phyloP scores from a whole-genome alignment of 2,329 filamentous ascomycete genomes.

The Metarhizium anisopliae region DNA sequence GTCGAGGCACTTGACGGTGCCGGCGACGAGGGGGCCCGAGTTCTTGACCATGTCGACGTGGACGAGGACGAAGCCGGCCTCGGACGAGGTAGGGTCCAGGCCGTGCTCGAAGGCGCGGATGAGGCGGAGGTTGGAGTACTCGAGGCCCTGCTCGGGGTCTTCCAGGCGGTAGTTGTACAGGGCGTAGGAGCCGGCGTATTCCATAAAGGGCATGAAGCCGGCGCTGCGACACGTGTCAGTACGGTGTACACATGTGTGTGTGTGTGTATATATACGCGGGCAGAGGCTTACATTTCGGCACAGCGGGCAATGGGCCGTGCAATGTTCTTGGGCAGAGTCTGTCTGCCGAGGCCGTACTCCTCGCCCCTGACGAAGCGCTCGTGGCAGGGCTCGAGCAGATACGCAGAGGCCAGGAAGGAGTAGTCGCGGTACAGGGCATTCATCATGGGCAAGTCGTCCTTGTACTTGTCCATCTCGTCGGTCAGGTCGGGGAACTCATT shows the following conservation, averaged over 20 bases:
- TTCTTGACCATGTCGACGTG: conserved; percentile 94
- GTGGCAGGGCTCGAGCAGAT: conserved; percentile 87
- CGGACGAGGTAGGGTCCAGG: conserved; percentile 76
- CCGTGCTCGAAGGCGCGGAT: conserved; percentile 89
- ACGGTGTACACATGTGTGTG: too few relatives aligned
- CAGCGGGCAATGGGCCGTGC: conserved; percentile 76
- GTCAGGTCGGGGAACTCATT: conserved; percentile 71
- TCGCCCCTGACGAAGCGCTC: conserved; percentile 61
- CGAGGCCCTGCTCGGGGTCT: conserved; percentile 46
- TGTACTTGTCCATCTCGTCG: conserved; percentile 60
- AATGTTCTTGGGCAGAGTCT: conserved; percentile 63
- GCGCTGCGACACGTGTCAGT: conserved; percentile 21
- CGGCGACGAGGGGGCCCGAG: conserved; percentile 67
- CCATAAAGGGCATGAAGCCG: conserved; percentile 90
- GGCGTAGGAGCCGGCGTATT: conserved; percentile 63
- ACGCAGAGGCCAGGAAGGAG: conserved; percentile 81
- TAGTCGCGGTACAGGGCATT: conserved; percentile 89
- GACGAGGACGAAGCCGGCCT: conserved; percentile 92
- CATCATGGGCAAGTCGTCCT: conserved; percentile 65
- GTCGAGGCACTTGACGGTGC: conserved; percentile 59
- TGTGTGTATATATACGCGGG: too few relatives aligned
- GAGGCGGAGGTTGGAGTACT: conserved; percentile 64
- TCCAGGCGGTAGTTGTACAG: conserved; percentile 58
- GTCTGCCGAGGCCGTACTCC: conserved; percentile 68
- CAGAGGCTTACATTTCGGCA: conserved; percentile 66